These are phyloP conservation scores for Senecio squalidus DNA, from an alignment of 140 eudicot species.

Conservation along the genomic window DNA sequence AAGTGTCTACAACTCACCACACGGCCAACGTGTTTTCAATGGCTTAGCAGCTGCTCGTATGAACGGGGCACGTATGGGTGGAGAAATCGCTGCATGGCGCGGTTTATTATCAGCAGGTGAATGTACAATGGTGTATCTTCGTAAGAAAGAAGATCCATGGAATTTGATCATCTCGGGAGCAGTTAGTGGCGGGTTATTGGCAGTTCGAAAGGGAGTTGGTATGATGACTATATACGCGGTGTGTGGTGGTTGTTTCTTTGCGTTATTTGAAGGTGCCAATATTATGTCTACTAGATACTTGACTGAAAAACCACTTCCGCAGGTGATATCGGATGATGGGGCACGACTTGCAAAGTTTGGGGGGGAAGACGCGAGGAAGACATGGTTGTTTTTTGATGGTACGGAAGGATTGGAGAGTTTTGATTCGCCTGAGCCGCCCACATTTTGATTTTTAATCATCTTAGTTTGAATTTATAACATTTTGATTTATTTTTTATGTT, in stretches of 20 bases:
- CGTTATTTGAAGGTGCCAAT: constrained; percentile 82
- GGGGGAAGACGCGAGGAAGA: constrained; percentile 64
- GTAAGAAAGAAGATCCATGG: constrained; percentile 96
- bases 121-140: constrained; percentile 78
- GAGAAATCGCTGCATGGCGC: constrained; percentile 93
- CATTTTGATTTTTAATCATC: too few relatives aligned
- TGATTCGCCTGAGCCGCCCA: constrained; percentile 81
- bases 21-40: constrained; percentile 59
- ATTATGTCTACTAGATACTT: constrained; percentile 66
- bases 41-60: constrained; percentile 76
- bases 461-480: too few relatives aligned
- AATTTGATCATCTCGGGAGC: constrained; percentile 92
- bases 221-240: constrained; percentile 53
- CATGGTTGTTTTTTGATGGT: constrained; percentile 33
- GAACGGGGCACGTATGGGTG: constrained; percentile 86
- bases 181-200: constrained; percentile 78
- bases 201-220: constrained; percentile 71
- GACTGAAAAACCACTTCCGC: constrained; percentile 56
- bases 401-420: constrained; percentile 86
- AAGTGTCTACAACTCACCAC: constrained; percentile 70
- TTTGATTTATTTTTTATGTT: too few relatives aligned
- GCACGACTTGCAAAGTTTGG: constrained; percentile 71
- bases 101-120: constrained; percentile 84
- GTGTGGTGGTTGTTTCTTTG: constrained; percentile 70
- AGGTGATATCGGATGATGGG: constrained; percentile 48